Evolutionary conservation across 2,329 filamentous ascomycete genomes (phyloP), one percentile per base, ranked within the genome.

Genomic region (Fusarium sp.): DNA sequence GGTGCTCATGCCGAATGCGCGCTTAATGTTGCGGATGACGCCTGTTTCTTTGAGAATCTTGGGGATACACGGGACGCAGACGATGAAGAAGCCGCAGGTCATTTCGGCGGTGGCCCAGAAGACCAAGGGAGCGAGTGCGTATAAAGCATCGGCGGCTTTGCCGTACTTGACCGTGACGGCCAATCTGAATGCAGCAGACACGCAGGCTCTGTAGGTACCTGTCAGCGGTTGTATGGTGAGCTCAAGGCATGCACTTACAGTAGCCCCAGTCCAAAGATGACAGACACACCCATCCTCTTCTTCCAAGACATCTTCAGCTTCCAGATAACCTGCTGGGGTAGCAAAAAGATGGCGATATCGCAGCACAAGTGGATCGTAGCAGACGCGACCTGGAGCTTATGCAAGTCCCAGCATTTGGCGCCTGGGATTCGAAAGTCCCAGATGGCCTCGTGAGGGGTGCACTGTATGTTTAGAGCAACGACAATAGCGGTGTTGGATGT

Each of bases 291-390:
- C 7, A 81, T 5, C 56, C 76, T 81, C 70, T 79, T 80, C 62
- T 68, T 78, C 62, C 77, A 73, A 18, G 73, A 73, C 76, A 82
- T 78, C 15, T 81, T 74, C 35, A 82, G 47, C 10, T 58, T 72
- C 80, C 79, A 81, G 36, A 82, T 81, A 8, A 78, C 66, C 44
- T 66, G 61, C 55, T 81, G 80, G 7, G 81, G 81, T 1, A 82
- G 73, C 6, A 79, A 36, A 20, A 82, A 54, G 39, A 82, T 81
- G 36, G 72, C 47, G 3, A 79, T 41, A 51, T 82, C 81, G 22
- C 63, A 61, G 8, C 45, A 17, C 13, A 69, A 10, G 12, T 69
- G 66, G 8, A 67, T 50, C 2, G 47, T 51, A 9, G 63, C 66
- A 20, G 63, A 67, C 5, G 63, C 45, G 18, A 69, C 54, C 18